Evolutionary conservation across 805 yeast species (phyloP).

Genomic region (Yamadazyma phyllophila): DNA sequence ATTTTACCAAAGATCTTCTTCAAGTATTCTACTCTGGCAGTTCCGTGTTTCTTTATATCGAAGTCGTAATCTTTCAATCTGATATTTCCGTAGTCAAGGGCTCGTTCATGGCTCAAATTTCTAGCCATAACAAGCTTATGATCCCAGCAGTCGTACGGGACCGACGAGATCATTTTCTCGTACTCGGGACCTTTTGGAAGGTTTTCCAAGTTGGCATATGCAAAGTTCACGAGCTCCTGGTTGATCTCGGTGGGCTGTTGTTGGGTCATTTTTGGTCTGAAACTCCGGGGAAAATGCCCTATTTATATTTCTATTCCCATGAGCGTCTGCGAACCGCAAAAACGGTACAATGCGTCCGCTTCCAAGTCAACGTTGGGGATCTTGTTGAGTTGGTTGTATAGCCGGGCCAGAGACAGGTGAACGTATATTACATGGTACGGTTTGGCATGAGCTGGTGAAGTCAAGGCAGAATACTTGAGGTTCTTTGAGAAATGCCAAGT

Average conservation of each 20-base stretch:
- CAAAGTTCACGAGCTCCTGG: slow-evolving; percentile 32
- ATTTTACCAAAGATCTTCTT: slow-evolving; percentile 47
- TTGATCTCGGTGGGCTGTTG: slow-evolving; percentile 23
- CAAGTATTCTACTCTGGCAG: slow-evolving; percentile 38
- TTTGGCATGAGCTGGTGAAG: no score
- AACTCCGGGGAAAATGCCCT: not conserved
- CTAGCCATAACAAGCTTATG: slow-evolving; percentile 26
- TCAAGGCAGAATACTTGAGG: no score
- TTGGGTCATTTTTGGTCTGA: slow-evolving; percentile 1
- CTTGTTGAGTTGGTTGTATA: no score
- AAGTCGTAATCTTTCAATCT: slow-evolving; percentile 32
- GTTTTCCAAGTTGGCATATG: slow-evolving; percentile 30
- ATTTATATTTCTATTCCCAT: not conserved
- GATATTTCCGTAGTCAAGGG: slow-evolving; percentile 31
- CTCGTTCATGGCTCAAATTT: slow-evolving; percentile 31
- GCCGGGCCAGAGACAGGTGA: no score
- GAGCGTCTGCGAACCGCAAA: no score
- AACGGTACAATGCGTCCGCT: no score
- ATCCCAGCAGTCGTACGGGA: slow-evolving; percentile 41
- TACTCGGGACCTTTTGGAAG: slow-evolving; percentile 44
- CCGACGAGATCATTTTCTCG: slow-evolving; percentile 55
- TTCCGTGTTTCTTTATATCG: slow-evolving; percentile 23
- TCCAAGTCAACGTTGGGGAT: no score
- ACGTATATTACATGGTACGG: no score
- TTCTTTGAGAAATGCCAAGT: no score